Conservation (phyloP, 2,329 filamentous ascomycete genomes). For the Ascochyta fabae region DNA sequence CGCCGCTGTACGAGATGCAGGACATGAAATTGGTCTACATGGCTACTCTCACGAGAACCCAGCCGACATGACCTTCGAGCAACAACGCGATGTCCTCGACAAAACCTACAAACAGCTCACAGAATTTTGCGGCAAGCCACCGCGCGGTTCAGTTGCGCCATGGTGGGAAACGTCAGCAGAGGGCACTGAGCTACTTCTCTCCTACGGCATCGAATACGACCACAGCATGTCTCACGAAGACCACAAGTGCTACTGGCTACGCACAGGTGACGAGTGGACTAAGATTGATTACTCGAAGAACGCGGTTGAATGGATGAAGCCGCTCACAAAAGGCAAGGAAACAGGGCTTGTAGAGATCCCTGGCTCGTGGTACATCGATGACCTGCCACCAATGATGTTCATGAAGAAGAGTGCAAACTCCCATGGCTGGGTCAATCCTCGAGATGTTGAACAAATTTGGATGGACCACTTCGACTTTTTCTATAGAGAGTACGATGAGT, state of each 20-base stretch:
- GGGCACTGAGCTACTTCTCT: constrained; percentile 67
- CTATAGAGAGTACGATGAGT: constrained; percentile 77
- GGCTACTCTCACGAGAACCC: constrained; percentile 79
- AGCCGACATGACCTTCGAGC: constrained; percentile 72
- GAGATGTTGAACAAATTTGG: constrained; percentile 69
- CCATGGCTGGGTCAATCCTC: constrained; percentile 63
- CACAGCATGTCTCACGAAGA: constrained; percentile 71
- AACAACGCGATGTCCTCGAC: constrained; percentile 76
- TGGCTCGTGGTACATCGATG: constrained; percentile 30
- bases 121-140: constrained; percentile 73
- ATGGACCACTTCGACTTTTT: constrained; percentile 73
- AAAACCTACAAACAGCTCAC: constrained; percentile 76
- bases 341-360: constrained; percentile 72
- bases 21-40: constrained; percentile 72
- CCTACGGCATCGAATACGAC: constrained; percentile 73
- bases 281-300: constrained; percentile 70
- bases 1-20: constrained; percentile 63
- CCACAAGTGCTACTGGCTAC: constrained; percentile 67
- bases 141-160: constrained; percentile 74
- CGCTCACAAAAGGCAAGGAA: constrained; percentile 62
- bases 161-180: constrained; percentile 77
- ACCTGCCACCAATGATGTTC: constrained; percentile 70
- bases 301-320: constrained; percentile 71
- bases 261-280: constrained; percentile 69
- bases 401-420: constrained; percentile 69